Conservation (phyloP, 2,329 filamentous ascomycete genomes). For the Periconia sp. region DNA sequence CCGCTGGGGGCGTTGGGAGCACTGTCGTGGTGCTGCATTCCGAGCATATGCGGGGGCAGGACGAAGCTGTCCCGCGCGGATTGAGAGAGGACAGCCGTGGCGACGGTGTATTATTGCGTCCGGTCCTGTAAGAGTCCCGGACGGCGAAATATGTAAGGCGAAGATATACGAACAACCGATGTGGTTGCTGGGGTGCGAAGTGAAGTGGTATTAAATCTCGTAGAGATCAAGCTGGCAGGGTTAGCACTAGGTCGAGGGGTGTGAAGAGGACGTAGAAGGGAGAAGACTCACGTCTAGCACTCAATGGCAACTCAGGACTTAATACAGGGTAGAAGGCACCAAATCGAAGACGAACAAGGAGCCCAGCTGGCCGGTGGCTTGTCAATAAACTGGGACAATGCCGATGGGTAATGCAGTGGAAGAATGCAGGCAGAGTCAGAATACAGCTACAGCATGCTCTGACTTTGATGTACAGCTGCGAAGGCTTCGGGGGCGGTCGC, state of each 20-base stretch:
- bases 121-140: slow-evolving; percentile 52
- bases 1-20: slow-evolving; percentile 65
- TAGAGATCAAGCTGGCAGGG: slow-evolving; percentile 26
- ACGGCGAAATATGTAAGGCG: slow-evolving; percentile 46
- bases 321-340: slow-evolving; percentile 30
- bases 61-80: slow-evolving; percentile 81
- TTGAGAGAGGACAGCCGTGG: slow-evolving; percentile 82
- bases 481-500: slow-evolving; percentile 24
- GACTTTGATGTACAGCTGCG: slow-evolving; percentile 12
- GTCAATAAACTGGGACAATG: slow-evolving; percentile 20
- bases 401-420: slow-evolving; percentile 19
- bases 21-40: slow-evolving; percentile 87
- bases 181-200: slow-evolving; percentile 32
- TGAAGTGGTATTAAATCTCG: slow-evolving; percentile 38
- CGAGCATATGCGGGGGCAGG: slow-evolving; percentile 81
- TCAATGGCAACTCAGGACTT: slow-evolving; percentile 34
- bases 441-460: background rate
- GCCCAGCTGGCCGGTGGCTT: slow-evolving; percentile 25
- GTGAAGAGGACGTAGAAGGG: no score
- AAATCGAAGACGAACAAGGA: slow-evolving; percentile 34
- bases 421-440: slow-evolving; percentile 17
- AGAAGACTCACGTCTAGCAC: slow-evolving; percentile 34
- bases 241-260: slow-evolving; percentile 16
- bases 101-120: slow-evolving; percentile 68
- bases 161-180: slow-evolving; percentile 39